Percentiles rank a stretch among this genome's conserved stretches.
These are phyloP conservation scores for Nasturtium officinale DNA, from an alignment of 345 rosid genomes.

Conservation along the genomic window DNA sequence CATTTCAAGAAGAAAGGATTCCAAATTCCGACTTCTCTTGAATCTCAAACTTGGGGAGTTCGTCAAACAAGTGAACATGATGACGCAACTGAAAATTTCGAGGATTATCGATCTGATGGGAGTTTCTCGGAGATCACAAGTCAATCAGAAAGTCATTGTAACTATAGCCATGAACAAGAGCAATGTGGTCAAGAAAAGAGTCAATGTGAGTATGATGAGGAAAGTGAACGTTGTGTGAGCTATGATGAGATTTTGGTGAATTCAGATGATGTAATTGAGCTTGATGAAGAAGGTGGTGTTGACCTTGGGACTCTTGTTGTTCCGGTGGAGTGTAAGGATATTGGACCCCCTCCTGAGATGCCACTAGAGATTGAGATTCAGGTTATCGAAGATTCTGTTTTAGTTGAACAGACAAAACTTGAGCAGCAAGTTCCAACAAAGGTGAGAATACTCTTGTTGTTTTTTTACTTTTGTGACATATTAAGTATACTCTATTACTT, in stretches of 20 bases:
- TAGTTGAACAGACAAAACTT: conserved; percentile 1
- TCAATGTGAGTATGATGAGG: conserved; percentile 35
- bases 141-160: conserved; percentile 27
- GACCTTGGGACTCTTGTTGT: not conserved
- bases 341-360: conserved; percentile 8
- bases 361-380: conserved; percentile 45
- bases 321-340: conserved; percentile 21
- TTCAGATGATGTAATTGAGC: conserved; percentile 39
- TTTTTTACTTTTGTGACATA: conserved; percentile 18
- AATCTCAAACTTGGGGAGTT: conserved; percentile 46
- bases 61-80: conserved; percentile 33
- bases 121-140: conserved; percentile 37
- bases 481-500: no score
- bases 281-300: conserved; percentile 32
- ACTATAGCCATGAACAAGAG: conserved; percentile 27
- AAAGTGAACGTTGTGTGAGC: conserved; percentile 38
- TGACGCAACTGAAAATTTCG: conserved; percentile 37
- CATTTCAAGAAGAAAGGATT: conserved; percentile 82
- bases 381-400: conserved; percentile 22
- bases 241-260: conserved; percentile 54
- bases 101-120: conserved; percentile 37
- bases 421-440: conserved; percentile 1
- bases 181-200: conserved; percentile 32
- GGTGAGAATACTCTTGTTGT: conserved; percentile 17
- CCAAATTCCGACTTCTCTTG: conserved; percentile 52